Base-by-base conservation (phyloP, 352 stramenopile species). In the Phytophthora sojae region DNA sequence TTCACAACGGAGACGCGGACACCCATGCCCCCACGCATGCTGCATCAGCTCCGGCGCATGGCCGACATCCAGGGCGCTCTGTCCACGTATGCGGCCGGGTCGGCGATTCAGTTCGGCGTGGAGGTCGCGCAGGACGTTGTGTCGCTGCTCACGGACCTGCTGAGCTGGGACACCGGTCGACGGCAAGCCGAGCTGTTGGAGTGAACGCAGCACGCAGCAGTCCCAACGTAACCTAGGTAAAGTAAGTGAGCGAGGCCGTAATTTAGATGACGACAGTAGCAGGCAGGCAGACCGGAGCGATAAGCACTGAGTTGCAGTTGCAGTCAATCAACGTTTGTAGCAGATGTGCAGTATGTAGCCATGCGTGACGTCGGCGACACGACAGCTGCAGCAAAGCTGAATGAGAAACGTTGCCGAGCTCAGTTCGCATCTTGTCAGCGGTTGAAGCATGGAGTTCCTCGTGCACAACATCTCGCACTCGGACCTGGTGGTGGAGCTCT, bases 381-480 rank as follows among this genome's bases (percentile, higher is more conserved):
- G 42, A 67, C 44, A 51, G 39, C 19, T 4, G 45, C 45, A 51
- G 19, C n/a, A 47, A 21, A 49, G 60, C 35, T 37, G 37, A 39
- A 61, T 69, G 59, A 30, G 59, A 71, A 53, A 53, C 50, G 15
- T 25, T 45, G 49, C 60, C 30, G 30, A 12, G 30, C 32, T 39
- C 60, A 69, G 67, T 68, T 51, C 7, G 25, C 60, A 64, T 64
- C 58, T 76, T 65, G 52, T 23, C 60, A 45, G 7, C 4, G 21
- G 32, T 39, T 39, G 32, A 39, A 67, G 50, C 32, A 94, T 99
- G 73, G 97, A 99, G 75, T 93, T 99, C 58, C 82, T 99, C 23
- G 92, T 99, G 66, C 95, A 99, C 85, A 99, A 99, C 81, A 96
- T 99, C 65, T 98, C 94, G 56, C 97, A 99, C 76, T 98, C 95